phyloP scores from a whole-genome alignment of 1,139 yeast genomes.

The Blastobotrys proliferans region DNA sequence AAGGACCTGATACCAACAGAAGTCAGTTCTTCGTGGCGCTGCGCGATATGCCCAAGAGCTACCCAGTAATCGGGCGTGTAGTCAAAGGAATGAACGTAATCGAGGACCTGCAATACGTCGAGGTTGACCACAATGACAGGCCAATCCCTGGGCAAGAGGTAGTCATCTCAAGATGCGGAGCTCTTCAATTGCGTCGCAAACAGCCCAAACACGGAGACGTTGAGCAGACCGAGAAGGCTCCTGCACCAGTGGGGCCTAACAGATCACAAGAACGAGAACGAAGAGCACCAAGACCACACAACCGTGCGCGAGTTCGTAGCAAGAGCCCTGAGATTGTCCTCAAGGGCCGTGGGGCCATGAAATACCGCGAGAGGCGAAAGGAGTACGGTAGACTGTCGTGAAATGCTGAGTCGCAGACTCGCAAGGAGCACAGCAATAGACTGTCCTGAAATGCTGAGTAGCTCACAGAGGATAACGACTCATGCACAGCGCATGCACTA shows the following conservation, averaged over 20 bases:
- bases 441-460: too few species aligned
- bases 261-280: too few species aligned
- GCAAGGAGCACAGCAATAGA: too few species aligned
- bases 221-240: too few species aligned
- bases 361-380: constrained; percentile 22
- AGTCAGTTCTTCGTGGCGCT: constrained; percentile 70
- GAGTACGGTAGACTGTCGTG: constrained; percentile 8
- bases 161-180: constrained; percentile 59
- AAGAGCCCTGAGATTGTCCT: constrained; percentile 21
- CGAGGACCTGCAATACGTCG: constrained; percentile 27
- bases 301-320: too few species aligned
- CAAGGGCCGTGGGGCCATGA: constrained; percentile 33
- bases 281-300: too few species aligned
- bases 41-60: not conserved
- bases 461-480: too few species aligned
- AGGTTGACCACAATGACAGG: constrained; percentile 33
- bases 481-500: too few species aligned
- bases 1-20: constrained; percentile 52
- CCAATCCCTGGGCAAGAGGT: constrained; percentile 44
- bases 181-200: constrained; percentile 21
- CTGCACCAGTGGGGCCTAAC: too few species aligned
- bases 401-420: too few species aligned
- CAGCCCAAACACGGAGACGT: too few species aligned
- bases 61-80: constrained; percentile 60
- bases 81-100: constrained; percentile 67